Conservation (phyloP, 2,329 filamentous ascomycete genomes). For the Epichloe gansuensis region DNA sequence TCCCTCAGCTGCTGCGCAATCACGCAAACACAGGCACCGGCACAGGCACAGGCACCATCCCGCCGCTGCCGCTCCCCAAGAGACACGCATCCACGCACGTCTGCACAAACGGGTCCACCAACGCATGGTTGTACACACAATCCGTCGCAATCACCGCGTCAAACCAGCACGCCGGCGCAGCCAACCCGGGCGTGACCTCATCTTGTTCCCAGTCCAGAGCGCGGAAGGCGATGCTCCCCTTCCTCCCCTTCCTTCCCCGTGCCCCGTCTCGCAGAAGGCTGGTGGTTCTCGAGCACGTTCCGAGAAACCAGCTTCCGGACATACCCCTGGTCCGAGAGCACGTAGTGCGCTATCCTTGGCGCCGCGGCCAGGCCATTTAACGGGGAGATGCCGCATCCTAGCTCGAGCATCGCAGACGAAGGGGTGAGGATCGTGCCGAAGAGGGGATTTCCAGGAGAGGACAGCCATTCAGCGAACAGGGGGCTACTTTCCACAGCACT, state of each 20-base stretch:
- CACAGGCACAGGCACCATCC: conserved; percentile 3
- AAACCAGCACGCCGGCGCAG: conserved; percentile 34
- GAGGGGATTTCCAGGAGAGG: conserved; percentile 49
- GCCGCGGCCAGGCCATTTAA: conserved; percentile 61
- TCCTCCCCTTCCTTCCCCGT: background rate
- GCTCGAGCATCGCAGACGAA: conserved; percentile 56
- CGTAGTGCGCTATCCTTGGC: conserved; percentile 49
- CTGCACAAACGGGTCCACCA: conserved; percentile 71
- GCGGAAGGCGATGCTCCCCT: conserved; percentile 35
- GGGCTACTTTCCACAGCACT: conserved; percentile 94
- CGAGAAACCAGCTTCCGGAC: conserved; percentile 63
- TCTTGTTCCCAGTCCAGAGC: conserved; percentile 76
- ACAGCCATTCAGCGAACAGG: conserved; percentile 69
- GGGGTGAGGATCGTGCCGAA: conserved; percentile 39
- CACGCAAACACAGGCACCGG: conserved; percentile 53
- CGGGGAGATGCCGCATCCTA: conserved; percentile 80
- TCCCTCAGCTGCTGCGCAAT: conserved; percentile 83
- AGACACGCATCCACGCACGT: conserved; percentile 66
- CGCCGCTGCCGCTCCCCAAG: conserved; percentile 24
- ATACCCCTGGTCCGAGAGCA: conserved; percentile 82
- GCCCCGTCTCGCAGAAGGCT: conserved; percentile 16
- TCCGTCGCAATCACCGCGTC: conserved; percentile 77
- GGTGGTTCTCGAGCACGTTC: conserved; percentile 57
- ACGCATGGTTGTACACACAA: conserved; percentile 86
- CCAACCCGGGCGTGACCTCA: conserved; percentile 33